Evolutionary conservation across 2,329 filamentous ascomycete species (phyloP).

Genomic region (Drechmeria coniospora): DNA sequence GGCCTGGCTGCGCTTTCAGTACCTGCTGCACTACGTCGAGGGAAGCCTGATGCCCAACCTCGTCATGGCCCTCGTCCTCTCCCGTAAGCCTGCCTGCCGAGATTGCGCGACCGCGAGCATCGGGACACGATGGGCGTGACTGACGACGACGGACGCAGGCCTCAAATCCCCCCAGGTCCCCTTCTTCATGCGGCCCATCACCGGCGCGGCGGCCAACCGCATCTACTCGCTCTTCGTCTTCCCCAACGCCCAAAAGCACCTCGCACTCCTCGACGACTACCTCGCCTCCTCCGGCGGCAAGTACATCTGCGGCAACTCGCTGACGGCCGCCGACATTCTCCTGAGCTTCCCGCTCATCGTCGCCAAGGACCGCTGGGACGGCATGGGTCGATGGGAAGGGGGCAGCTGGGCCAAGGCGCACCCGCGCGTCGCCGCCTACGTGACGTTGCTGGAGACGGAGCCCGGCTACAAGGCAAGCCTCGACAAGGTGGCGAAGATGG

Average conservation of each 20-base stretch:
- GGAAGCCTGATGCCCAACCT: conserved; percentile 66
- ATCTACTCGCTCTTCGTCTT: conserved; percentile 25
- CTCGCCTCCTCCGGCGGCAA: conserved; percentile 27
- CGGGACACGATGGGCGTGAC: neutral
- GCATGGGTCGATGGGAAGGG: conserved; percentile 25
- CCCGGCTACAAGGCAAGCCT: conserved; percentile 32
- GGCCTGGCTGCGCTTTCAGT: conserved; percentile 43
- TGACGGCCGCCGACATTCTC: conserved; percentile 38
- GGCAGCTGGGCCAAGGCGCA: conserved; percentile 22
- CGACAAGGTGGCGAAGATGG: conserved; percentile 33
- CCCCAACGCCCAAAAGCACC: conserved; percentile 32
- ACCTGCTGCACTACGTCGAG: conserved; percentile 73
- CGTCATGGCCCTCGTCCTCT: conserved; percentile 46
- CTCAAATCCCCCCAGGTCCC: conserved; percentile 31
- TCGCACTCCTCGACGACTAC: conserved; percentile 33
- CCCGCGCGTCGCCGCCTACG: conserved; percentile 32
- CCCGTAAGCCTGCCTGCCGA: too few relatives aligned
- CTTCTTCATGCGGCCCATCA: conserved; percentile 38
- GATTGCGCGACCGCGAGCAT: too few relatives aligned
- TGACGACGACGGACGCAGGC: conserved; percentile 10
- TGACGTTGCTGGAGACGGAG: conserved; percentile 26
- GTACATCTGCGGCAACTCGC: conserved; percentile 32
- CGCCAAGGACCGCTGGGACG: conserved; percentile 21
- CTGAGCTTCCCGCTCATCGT: conserved; percentile 37
- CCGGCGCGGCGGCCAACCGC: conserved; percentile 25